A percentile compares a stretch with the other conserved stretches of the same genome.
phyloP scores from a whole-genome alignment of 805 yeast species.

The Teunomyces funiuensis region DNA sequence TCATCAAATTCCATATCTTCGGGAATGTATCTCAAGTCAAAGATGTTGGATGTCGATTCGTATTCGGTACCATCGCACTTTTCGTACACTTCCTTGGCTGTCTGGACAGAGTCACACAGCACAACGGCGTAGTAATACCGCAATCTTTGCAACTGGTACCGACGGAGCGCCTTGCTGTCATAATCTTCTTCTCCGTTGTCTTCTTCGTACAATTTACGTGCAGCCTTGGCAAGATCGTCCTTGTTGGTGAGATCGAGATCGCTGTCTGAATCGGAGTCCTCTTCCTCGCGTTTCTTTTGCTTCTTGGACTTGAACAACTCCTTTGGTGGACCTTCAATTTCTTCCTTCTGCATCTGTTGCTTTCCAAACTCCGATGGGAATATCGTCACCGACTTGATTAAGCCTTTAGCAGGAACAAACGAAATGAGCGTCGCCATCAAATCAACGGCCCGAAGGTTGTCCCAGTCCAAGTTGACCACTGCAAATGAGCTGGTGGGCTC shows the following conservation, averaged over 20 bases:
- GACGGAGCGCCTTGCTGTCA: conserved; percentile 78
- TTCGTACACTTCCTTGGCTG: conserved; percentile 75
- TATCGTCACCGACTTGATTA: conserved; percentile 64
- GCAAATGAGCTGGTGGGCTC: conserved; percentile 84
- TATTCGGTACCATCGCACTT: conserved; percentile 94
- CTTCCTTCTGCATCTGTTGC: conserved; percentile 86
- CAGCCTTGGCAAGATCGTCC: conserved; percentile 54
- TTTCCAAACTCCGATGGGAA: conserved; percentile 93
- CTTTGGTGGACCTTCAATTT: conserved; percentile 86
- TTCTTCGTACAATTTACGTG: conserved; percentile 73
- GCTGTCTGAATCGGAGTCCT: conserved; percentile 32
- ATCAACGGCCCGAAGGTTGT: conserved; percentile 83
- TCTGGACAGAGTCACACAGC: conserved; percentile 67
- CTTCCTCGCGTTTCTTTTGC: conserved; percentile 31
- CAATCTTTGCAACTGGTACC: conserved; percentile 88
- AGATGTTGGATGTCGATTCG: conserved; percentile 92
- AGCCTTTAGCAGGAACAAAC: conserved; percentile 77
- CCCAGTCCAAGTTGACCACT: conserved; percentile 97
- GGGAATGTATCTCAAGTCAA: conserved; percentile 90
- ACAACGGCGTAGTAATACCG: conserved; percentile 93
- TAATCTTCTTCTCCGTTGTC: conserved; percentile 82
- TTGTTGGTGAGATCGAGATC: conserved; percentile 46
- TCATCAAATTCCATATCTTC: conserved; percentile 84
- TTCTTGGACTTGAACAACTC: conserved; percentile 64
- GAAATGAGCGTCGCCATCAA: conserved; percentile 85